phyloP scores from a whole-genome alignment of 495 filamentous ascomycete genomes.

The Penicillium coprophilum region DNA sequence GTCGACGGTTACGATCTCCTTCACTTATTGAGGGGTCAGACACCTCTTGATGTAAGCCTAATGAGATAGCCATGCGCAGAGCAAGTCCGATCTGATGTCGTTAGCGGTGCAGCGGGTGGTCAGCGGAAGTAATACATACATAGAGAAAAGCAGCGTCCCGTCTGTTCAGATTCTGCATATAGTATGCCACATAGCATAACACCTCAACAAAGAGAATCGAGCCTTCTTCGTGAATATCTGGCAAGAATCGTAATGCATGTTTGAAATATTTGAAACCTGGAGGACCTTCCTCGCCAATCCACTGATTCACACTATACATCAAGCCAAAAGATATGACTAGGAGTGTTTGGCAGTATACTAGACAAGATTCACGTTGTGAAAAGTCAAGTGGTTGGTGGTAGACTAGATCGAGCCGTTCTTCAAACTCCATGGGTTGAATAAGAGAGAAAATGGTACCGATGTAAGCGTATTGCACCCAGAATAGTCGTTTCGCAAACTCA shows the following conservation, averaged over 20 bases:
- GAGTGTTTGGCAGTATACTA: slow-evolving; percentile 42
- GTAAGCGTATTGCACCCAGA: slow-evolving; percentile 50
- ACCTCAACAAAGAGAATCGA: slow-evolving; percentile 53
- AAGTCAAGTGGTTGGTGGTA: slow-evolving; percentile 39
- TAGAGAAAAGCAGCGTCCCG: slow-evolving; percentile 51
- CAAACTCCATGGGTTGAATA: slow-evolving; percentile 43
- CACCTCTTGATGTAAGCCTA: slow-evolving; percentile 53
- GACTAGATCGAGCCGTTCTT: slow-evolving; percentile 40
- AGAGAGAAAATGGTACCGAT: slow-evolving; percentile 55
- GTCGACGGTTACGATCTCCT: slow-evolving; percentile 42
- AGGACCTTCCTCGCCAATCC: slow-evolving; percentile 48
- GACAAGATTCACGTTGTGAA: slow-evolving; percentile 33
- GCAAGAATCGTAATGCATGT: slow-evolving; percentile 47
- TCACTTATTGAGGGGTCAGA: slow-evolving; percentile 32
- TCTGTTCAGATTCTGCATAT: slow-evolving; percentile 53
- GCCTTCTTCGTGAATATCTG: slow-evolving; percentile 51
- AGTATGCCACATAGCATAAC: slow-evolving; percentile 52
- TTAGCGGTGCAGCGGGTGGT: slow-evolving; percentile 4
- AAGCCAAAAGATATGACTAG: slow-evolving; percentile 52
- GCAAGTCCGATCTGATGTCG: slow-evolving; percentile 44
- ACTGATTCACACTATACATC: slow-evolving; percentile 53
- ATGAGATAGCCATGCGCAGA: slow-evolving; percentile 51
- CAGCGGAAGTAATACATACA: slow-evolving; percentile 19
- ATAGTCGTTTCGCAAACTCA: slow-evolving; percentile 47
- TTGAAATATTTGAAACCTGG: slow-evolving; percentile 54